Conservation (phyloP, 1,284 basidiomycete species). For the Phellinidium pouzarii region DNA sequence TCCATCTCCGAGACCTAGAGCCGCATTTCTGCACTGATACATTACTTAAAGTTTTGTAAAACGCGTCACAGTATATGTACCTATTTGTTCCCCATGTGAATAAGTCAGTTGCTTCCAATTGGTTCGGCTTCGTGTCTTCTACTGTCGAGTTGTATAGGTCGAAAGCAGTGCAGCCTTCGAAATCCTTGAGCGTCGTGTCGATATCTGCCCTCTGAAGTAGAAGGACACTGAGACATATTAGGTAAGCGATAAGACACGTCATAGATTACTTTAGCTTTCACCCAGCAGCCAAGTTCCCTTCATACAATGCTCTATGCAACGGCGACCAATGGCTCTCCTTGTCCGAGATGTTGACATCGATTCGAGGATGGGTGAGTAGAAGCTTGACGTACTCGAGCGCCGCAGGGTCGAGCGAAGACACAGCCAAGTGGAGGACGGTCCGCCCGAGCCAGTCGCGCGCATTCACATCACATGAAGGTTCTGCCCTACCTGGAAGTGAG, state of each 20-base stretch:
- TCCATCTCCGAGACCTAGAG: conserved; percentile 78
- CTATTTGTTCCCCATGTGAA: conserved; percentile 91
- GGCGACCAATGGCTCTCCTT: conserved; percentile 88
- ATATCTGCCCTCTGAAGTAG: conserved; percentile 72
- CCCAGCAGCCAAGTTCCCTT: conserved; percentile 78
- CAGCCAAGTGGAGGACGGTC: conserved; percentile 82
- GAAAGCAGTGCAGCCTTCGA: conserved; percentile 88
- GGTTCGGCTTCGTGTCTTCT: conserved; percentile 58
- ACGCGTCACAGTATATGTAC: conserved; percentile 32
- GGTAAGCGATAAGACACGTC: conserved; percentile 5
- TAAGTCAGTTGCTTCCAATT: conserved; percentile 48
- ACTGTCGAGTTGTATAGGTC: conserved; percentile 93
- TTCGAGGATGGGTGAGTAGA: conserved; percentile 70
- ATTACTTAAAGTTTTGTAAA: neutral
- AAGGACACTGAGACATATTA: conserved; percentile 48
- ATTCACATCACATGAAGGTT: conserved; percentile 54
- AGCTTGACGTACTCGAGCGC: conserved; percentile 76
- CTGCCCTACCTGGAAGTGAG: conserved; percentile 30
- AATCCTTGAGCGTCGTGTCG: conserved; percentile 74
- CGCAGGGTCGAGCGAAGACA: conserved; percentile 50
- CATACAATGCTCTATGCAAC: conserved; percentile 86
- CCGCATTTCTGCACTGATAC: conserved; percentile 55
- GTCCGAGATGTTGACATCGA: conserved; percentile 83
- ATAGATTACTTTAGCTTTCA: conserved; percentile 28
- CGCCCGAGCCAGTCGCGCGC: conserved; percentile 65